phyloP scores from a whole-genome alignment of 2,329 filamentous ascomycete species.

The Penicillium sp. region DNA sequence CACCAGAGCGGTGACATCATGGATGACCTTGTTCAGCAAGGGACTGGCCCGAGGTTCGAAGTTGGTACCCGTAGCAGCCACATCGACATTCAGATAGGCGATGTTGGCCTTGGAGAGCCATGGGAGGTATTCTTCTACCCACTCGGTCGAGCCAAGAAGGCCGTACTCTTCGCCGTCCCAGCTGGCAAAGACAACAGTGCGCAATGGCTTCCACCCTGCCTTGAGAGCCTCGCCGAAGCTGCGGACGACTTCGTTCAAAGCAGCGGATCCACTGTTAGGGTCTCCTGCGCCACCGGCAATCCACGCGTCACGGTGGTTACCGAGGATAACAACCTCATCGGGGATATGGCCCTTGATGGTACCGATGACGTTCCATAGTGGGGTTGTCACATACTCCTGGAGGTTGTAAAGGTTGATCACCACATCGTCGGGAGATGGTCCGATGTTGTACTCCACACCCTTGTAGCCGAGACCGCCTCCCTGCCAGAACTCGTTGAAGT shows the following conservation, averaged over 20 bases:
- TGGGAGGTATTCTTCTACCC: slow-evolving; percentile 85
- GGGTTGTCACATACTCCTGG: slow-evolving; percentile 78
- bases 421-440: slow-evolving; percentile 71
- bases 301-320: slow-evolving; percentile 93
- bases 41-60: slow-evolving; percentile 70
- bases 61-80: slow-evolving; percentile 64
- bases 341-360: slow-evolving; percentile 83
- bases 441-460: slow-evolving; percentile 80
- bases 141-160: slow-evolving; percentile 82
- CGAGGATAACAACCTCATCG: slow-evolving; percentile 83
- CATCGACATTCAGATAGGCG: slow-evolving; percentile 84
- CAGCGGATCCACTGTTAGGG: slow-evolving; percentile 78
- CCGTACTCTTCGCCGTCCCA: slow-evolving; percentile 87
- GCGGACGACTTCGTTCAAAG: slow-evolving; percentile 74
- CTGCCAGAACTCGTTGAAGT: slow-evolving; percentile 72
- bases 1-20: slow-evolving; percentile 64
- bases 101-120: slow-evolving; percentile 74
- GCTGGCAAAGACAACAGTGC: slow-evolving; percentile 88
- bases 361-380: slow-evolving; percentile 89
- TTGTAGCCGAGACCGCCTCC: slow-evolving; percentile 74
- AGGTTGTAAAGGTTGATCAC: slow-evolving; percentile 73
- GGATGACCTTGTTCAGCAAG: slow-evolving; percentile 70
- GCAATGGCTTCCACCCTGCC: slow-evolving; percentile 77
- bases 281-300: slow-evolving; percentile 80
- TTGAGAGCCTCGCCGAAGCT: slow-evolving; percentile 70